These are phyloP conservation scores for Harrya chromipes DNA, from an alignment of 768 basidiomycete genomes.

Conservation along the genomic window DNA sequence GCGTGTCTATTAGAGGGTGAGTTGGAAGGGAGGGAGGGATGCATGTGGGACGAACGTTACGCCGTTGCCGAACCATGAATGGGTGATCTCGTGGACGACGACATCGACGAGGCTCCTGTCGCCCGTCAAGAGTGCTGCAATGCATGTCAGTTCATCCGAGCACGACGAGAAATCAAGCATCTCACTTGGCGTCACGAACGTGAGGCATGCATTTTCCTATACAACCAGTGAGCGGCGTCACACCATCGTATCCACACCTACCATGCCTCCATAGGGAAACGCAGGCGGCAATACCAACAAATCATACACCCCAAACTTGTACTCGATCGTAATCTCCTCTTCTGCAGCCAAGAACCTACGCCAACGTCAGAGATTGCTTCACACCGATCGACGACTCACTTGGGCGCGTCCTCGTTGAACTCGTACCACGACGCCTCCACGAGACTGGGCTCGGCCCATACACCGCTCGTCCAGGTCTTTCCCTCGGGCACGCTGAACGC, in stretches of 20 bases:
- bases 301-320: slow-evolving; percentile 86
- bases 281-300: slow-evolving; percentile 83
- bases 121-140: slow-evolving; percentile 71
- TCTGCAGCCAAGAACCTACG: slow-evolving; percentile 66
- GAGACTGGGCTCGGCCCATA: slow-evolving; percentile 87
- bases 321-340: slow-evolving; percentile 69
- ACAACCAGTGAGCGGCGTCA: not conserved
- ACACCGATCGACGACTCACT: slow-evolving; percentile 35
- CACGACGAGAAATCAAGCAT: not conserved
- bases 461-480: slow-evolving; percentile 74
- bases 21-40: not conserved
- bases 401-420: slow-evolving; percentile 81
- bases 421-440: slow-evolving; percentile 83
- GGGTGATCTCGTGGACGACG: slow-evolving; percentile 82
- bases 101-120: slow-evolving; percentile 87
- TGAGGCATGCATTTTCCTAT: slow-evolving; percentile 84
- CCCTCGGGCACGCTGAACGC: slow-evolving; percentile 57
- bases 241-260: slow-evolving; percentile 19
- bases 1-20: slow-evolving; percentile 46
- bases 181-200: slow-evolving; percentile 84
- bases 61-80: slow-evolving; percentile 92
- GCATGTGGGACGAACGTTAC: slow-evolving; percentile 50
- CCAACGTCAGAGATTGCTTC: not conserved
- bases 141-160: not conserved
- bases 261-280: slow-evolving; percentile 92